Percentiles rank a stretch among this genome's conserved stretches.
phyloP scores from a whole-genome alignment of 345 rosid species.

The Murraya koenigii region DNA sequence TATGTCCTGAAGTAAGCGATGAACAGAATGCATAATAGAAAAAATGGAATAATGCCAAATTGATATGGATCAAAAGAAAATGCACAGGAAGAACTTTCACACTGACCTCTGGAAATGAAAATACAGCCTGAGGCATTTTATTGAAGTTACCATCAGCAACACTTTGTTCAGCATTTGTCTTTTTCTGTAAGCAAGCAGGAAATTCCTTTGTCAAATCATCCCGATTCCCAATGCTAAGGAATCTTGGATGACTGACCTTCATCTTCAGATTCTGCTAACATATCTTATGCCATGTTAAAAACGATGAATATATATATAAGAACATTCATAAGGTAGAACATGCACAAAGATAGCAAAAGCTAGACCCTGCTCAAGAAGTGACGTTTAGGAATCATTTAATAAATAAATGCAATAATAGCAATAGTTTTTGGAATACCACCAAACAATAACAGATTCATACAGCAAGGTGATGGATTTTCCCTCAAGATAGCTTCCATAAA shows the following conservation, averaged over 20 bases:
- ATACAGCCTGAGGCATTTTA: slow-evolving; percentile 40
- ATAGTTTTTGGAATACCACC: background rate
- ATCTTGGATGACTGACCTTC: slow-evolving; percentile 87
- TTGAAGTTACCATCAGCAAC: slow-evolving; percentile 25
- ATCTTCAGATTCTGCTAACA: slow-evolving; percentile 83
- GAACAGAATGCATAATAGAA: slow-evolving; percentile 19
- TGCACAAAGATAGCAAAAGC: slow-evolving; percentile 15
- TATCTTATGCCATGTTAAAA: slow-evolving; percentile 12
- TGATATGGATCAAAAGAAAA: slow-evolving; percentile 9
- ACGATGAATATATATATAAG: background rate
- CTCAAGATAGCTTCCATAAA: too few relatives aligned
- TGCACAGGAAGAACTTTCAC: slow-evolving; percentile 14
- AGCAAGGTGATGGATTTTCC: background rate
- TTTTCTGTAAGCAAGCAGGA: slow-evolving; percentile 74
- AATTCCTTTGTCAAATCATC: slow-evolving; percentile 45
- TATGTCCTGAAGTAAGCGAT: slow-evolving; percentile 53
- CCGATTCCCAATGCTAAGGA: slow-evolving; percentile 51
- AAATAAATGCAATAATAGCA: background rate
- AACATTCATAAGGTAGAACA: background rate
- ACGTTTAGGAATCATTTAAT: background rate
- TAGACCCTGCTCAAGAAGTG: background rate
- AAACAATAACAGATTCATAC: background rate
- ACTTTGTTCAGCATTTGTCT: slow-evolving; percentile 31
- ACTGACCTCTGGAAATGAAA: slow-evolving; percentile 85
- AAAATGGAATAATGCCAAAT: slow-evolving; percentile 17